These are phyloP conservation scores for Tylopilus sp. DNA, from an alignment of 1,284 basidiomycete species.

Conservation along the genomic window DNA sequence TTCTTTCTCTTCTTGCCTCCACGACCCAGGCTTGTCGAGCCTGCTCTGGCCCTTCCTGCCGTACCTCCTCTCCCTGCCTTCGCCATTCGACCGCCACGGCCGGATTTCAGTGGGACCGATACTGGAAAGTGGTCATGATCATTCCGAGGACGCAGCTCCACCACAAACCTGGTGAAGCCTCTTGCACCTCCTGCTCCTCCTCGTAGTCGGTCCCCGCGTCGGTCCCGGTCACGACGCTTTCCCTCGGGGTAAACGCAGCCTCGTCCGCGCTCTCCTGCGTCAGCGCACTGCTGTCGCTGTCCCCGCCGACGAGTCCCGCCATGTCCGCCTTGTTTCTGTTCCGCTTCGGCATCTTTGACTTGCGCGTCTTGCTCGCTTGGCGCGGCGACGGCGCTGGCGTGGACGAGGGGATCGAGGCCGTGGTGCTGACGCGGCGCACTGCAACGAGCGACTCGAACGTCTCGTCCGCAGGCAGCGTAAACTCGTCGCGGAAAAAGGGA, in stretches of 20 bases:
- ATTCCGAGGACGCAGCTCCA: background rate
- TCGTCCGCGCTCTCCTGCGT: constrained; percentile 79
- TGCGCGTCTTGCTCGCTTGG: constrained; percentile 30
- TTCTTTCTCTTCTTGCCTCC: constrained; percentile 33
- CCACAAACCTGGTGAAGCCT: constrained; percentile 52
- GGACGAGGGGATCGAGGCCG: constrained; percentile 53
- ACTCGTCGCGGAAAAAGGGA: constrained; percentile 70
- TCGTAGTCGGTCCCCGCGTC: constrained; percentile 66
- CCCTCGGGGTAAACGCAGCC: constrained; percentile 48
- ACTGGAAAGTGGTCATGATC: constrained; percentile 21
- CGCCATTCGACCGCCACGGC: constrained; percentile 27
- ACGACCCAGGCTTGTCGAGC: constrained; percentile 23
- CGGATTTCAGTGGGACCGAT: constrained; percentile 19
- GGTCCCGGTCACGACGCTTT: constrained; percentile 63
- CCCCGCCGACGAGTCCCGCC: constrained; percentile 67
- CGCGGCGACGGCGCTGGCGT: constrained; percentile 48
- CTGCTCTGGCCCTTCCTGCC: constrained; percentile 26
- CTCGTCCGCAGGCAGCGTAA: constrained; percentile 56
- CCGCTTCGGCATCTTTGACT: constrained; percentile 25
- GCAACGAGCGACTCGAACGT: constrained; percentile 55
- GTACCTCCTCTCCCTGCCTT: constrained; percentile 26
- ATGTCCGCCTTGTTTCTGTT: constrained; percentile 40
- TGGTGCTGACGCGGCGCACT: constrained; percentile 58
- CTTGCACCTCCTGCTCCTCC: constrained; percentile 57
- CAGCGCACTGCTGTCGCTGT: constrained; percentile 76